Conservation (phyloP, 2,329 filamentous ascomycete genomes). For the Neonectria ditissima region DNA sequence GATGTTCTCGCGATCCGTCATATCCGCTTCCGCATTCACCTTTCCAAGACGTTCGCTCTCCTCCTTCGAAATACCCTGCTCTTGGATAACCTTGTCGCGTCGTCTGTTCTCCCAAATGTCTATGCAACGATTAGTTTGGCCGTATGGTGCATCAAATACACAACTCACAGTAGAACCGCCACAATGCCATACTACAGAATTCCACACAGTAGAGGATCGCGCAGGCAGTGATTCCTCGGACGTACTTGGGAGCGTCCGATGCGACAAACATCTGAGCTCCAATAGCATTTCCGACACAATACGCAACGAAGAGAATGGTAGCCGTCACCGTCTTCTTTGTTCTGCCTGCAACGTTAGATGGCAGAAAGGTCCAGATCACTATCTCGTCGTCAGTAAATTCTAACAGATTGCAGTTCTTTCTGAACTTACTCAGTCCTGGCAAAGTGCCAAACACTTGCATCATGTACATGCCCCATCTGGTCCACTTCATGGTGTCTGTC, state of each 20-base stretch:
- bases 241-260: constrained; percentile 37
- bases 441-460: constrained; percentile 44
- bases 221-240: constrained; percentile 37
- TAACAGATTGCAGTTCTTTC: too few relatives aligned
- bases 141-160: background rate
- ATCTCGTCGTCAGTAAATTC: background rate
- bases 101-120: constrained; percentile 45
- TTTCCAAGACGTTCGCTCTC: constrained; percentile 42
- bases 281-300: constrained; percentile 40
- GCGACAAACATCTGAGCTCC: constrained; percentile 43
- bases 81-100: constrained; percentile 36
- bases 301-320: constrained; percentile 38
- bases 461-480: constrained; percentile 49
- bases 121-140: constrained; percentile 3
- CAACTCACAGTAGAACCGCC: constrained; percentile 45
- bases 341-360: constrained; percentile 54
- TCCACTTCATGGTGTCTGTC: constrained; percentile 43
- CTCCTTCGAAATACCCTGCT: constrained; percentile 42
- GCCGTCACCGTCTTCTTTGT: constrained; percentile 51
- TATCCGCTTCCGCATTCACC: constrained; percentile 43
- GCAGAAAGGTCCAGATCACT: constrained; percentile 51
- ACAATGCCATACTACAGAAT: constrained; percentile 40
- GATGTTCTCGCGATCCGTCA: constrained; percentile 43
- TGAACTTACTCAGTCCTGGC: constrained; percentile 40
- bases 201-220: constrained; percentile 43